These are phyloP conservation scores for Arthroderma sp. DNA, from an alignment of 2,329 filamentous ascomycete species.

Conservation along the genomic window DNA sequence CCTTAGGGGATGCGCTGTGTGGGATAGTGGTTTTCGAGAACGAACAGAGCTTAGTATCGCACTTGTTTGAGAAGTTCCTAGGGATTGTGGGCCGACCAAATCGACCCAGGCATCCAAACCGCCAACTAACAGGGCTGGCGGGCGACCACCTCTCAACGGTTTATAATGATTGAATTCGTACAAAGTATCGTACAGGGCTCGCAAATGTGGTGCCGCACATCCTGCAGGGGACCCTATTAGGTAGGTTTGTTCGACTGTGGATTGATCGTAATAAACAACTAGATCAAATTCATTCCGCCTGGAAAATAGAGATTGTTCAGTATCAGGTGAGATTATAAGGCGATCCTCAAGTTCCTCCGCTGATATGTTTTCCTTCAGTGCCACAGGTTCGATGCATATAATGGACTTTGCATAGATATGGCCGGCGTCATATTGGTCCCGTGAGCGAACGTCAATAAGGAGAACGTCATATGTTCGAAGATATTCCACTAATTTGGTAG, in stretches of 20 bases:
- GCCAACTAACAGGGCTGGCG: constrained; percentile 66
- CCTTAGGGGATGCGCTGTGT: constrained; percentile 38
- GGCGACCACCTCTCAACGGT: constrained; percentile 50
- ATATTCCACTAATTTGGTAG: constrained; percentile 58
- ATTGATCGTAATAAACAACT: constrained; percentile 80
- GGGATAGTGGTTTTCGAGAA: constrained; percentile 22
- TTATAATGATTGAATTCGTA: constrained; percentile 73
- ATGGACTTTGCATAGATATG: constrained; percentile 76
- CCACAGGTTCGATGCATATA: constrained; percentile 81
- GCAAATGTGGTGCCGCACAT: constrained; percentile 46
- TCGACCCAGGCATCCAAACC: constrained; percentile 80
- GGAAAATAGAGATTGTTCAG: constrained; percentile 62
- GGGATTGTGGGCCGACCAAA: constrained; percentile 59
- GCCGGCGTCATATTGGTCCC: constrained; percentile 72
- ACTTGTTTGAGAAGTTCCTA: constrained; percentile 46
- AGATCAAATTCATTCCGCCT: constrained; percentile 66
- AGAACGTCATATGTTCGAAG: constrained; percentile 57
- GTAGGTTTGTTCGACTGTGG: constrained; percentile 48
- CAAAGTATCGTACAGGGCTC: constrained; percentile 65
- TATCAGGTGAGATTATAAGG: constrained; percentile 36
- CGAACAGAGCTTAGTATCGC: constrained; percentile 37
- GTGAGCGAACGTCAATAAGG: constrained; percentile 71
- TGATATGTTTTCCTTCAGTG: constrained; percentile 55
- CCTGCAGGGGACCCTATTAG: constrained; percentile 36
- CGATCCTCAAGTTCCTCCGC: constrained; percentile 48